These are phyloP conservation scores for Lasiosphaeria miniovina DNA, from an alignment of 495 filamentous ascomycete genomes.

Conservation along the genomic window DNA sequence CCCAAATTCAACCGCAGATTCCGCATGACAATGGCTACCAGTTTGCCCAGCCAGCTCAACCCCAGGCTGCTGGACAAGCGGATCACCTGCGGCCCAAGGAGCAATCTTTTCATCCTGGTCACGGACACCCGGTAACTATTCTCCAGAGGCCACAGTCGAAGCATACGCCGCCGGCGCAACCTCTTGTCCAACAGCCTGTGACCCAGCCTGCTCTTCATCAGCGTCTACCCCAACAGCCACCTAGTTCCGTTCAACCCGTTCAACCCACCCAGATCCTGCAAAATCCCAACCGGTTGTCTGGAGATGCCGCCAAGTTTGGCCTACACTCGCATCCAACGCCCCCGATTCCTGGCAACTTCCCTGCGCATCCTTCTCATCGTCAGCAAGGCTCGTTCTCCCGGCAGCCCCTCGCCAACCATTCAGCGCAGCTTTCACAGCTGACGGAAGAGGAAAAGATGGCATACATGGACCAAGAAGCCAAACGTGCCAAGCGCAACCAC, in stretches of 20 bases:
- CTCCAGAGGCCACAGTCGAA: slow-evolving; percentile 44
- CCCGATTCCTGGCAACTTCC: slow-evolving; percentile 10
- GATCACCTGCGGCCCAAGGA: slow-evolving; percentile 28
- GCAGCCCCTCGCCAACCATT: slow-evolving; percentile 54
- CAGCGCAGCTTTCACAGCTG: slow-evolving; percentile 73
- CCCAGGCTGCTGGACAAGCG: slow-evolving; percentile 27
- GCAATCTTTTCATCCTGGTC: slow-evolving; percentile 25
- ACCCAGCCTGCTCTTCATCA: slow-evolving; percentile 33
- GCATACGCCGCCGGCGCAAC: slow-evolving; percentile 28
- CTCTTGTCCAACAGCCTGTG: slow-evolving; percentile 27
- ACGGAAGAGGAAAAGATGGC: slow-evolving; percentile 74
- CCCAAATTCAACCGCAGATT: slow-evolving; percentile 27
- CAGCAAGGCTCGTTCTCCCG: slow-evolving; percentile 39
- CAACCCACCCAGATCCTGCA: slow-evolving; percentile 58
- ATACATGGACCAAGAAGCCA: slow-evolving; percentile 86
- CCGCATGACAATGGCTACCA: slow-evolving; percentile 31
- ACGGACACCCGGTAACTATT: slow-evolving; percentile 45
- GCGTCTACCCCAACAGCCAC: slow-evolving; percentile 52
- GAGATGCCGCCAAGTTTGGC: slow-evolving; percentile 34
- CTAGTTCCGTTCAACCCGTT: slow-evolving; percentile 44
- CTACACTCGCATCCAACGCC: slow-evolving; percentile 25
- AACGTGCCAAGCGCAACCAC: slow-evolving; percentile 94
- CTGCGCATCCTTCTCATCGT: slow-evolving; percentile 34
- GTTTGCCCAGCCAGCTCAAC: slow-evolving; percentile 25
- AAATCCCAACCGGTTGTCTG: slow-evolving; percentile 44